Percentiles rank a stretch among this genome's conserved stretches.
Conservation (phyloP, 2,329 filamentous ascomycete species). For the Aspergillus arachidicola region DNA sequence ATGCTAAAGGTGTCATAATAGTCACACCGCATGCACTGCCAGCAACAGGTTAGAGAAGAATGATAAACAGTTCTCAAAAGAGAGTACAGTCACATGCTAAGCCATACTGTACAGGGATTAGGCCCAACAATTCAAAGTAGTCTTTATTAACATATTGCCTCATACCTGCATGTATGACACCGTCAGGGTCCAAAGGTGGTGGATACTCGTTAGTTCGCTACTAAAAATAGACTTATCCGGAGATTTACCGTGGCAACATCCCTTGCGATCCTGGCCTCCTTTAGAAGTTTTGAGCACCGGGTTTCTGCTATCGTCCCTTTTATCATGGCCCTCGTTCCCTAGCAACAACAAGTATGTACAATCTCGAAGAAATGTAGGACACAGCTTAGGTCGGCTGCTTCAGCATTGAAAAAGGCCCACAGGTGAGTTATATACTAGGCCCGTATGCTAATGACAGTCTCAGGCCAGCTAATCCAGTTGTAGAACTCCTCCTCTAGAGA, state of each 20-base stretch:
- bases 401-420: no score
- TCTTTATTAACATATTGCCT: background rate
- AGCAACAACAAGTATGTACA: background rate
- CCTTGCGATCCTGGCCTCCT: background rate
- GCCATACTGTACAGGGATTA: background rate
- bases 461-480: conserved; percentile 33
- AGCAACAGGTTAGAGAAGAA: background rate
- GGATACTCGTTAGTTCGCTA: background rate
- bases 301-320: no score
- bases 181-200: background rate
- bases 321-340: background rate
- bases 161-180: background rate
- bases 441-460: conserved; percentile 5
- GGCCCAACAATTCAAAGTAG: background rate
- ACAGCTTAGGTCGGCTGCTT: no score
- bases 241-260: background rate
- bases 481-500: conserved; percentile 23
- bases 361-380: no score
- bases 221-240: background rate
- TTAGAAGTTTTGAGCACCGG: no score
- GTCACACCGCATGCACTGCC: background rate
- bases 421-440: background rate
- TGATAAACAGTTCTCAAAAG: background rate
- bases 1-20: background rate
- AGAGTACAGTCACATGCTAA: background rate